A percentile compares a stretch with the other conserved stretches of the same genome.
These are phyloP conservation scores for Aspergillus bertholletiae DNA, from an alignment of 495 filamentous ascomycete genomes.

Conservation along the genomic window DNA sequence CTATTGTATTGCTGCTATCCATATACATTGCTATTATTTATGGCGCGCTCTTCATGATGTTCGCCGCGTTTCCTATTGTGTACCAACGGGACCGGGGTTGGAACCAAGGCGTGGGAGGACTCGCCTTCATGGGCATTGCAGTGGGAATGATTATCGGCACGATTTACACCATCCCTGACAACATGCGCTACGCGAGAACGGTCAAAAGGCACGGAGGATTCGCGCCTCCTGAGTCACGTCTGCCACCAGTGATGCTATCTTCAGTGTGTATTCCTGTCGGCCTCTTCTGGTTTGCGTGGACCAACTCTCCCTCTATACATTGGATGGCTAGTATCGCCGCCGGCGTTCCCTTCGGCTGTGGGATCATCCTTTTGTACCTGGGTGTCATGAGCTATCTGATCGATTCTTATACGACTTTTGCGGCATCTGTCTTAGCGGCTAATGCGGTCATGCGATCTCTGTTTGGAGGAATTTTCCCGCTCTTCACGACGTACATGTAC, in stretches of 20 bases:
- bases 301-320: constrained; percentile 64
- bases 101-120: constrained; percentile 65
- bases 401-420: constrained; percentile 76
- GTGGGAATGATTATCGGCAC: constrained; percentile 72
- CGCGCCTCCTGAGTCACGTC: constrained; percentile 46
- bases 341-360: constrained; percentile 69
- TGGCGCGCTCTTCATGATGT: constrained; percentile 78
- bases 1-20: constrained; percentile 64
- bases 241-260: constrained; percentile 43
- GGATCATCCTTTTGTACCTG: constrained; percentile 73
- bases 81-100: constrained; percentile 71
- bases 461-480: constrained; percentile 81
- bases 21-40: constrained; percentile 75
- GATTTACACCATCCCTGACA: constrained; percentile 44
- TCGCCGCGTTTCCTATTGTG: constrained; percentile 78
- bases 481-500: constrained; percentile 82
- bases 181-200: constrained; percentile 41
- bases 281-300: constrained; percentile 69
- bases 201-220: constrained; percentile 35
- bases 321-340: constrained; percentile 64
- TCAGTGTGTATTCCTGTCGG: constrained; percentile 42
- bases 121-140: constrained; percentile 79
- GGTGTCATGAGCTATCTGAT: constrained; percentile 77
- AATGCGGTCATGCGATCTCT: constrained; percentile 65
- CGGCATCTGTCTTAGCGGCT: constrained; percentile 75